Evolutionary conservation across 2,329 filamentous ascomycete genomes (phyloP).

Genomic region (Alternaria tenuissima): DNA sequence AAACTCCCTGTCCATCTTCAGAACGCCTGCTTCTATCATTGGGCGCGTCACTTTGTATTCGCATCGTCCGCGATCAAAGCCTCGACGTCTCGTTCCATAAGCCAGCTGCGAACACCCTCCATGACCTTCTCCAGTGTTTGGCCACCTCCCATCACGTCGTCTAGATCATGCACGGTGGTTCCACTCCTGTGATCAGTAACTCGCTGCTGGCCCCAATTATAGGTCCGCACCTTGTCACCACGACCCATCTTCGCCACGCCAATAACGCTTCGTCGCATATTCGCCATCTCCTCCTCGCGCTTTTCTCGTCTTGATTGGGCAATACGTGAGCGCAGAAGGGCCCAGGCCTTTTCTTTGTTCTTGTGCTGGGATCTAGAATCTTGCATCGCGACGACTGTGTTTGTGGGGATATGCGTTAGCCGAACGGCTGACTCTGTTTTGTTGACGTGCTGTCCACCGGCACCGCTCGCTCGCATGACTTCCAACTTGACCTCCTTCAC

Average conservation of each 20-base stretch:
- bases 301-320: constrained; percentile 82
- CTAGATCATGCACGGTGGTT: constrained; percentile 79
- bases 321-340: constrained; percentile 79
- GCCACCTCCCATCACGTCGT: constrained; percentile 79
- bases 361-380: constrained; percentile 89
- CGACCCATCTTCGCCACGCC: constrained; percentile 82
- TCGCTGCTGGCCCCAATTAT: constrained; percentile 80
- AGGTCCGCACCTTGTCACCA: constrained; percentile 92
- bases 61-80: constrained; percentile 63
- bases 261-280: constrained; percentile 78
- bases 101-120: constrained; percentile 78
- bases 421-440: constrained; percentile 96
- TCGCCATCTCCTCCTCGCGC: constrained; percentile 80
- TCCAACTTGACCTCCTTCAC: constrained; percentile 83
- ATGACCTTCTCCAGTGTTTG: constrained; percentile 78
- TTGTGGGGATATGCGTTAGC: constrained; percentile 88
- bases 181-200: constrained; percentile 90
- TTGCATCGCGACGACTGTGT: constrained; percentile 88
- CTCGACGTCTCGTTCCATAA: constrained; percentile 77
- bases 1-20: neutral
- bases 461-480: constrained; percentile 90
- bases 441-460: constrained; percentile 97
- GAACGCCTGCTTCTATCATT: neutral
- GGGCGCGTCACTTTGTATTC: constrained; percentile 25
- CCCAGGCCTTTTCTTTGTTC: constrained; percentile 89